Base-by-base conservation (phyloP, 2,329 filamentous ascomycete genomes). In the Amylocarpus encephaloides region DNA sequence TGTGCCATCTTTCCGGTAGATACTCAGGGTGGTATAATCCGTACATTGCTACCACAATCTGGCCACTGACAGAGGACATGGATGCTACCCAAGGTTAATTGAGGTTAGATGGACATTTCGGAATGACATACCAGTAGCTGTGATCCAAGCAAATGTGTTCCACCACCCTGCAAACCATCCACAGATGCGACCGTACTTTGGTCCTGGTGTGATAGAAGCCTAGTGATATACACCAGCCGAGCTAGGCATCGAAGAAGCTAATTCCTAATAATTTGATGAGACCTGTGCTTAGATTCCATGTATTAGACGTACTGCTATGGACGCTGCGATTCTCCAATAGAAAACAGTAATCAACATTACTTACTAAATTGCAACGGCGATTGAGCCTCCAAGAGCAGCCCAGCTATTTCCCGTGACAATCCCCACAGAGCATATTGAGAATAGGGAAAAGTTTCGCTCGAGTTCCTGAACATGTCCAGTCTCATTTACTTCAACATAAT, bases 131-230 rank as follows among this genome's bases (percentile, higher is more conserved):
- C 60, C 55, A 53, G 49, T 44, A 38, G 48, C 58, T 49, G 44
- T 55, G 32, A 62, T 57, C 58, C 50, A 78, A 15, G 71, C 75
- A 38, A 76, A 67, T 48, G 65, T 70, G 57, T 77, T 77, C 73
- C 73, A 77, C 70, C 70, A 74, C 41, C 72, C 75, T 15, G 74
- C 74, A 54, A 74, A 77, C 60, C 68, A 78, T 2, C 73, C 72
- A 48, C 69, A 62, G 5, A 71, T 59, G 22, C 70, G 66, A n/a
- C 74, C 73, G 62, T 72, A 74, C 39, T 64, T 69, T 3, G 58
- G 59, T 6, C 74, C 74, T 10, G 70, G 69, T 1, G 74, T 76
- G 16, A 77, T 67, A 3, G 70, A 70, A 3, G 75, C 73, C 74
- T 74, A 78, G 52, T 78, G 75, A 57, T 78, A 78, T 9, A 78